A percentile compares a stretch with the other conserved stretches of the same genome.
Conservation (phyloP, 192 early-diverging fungal genomes). For the Geranomyces variabilis region DNA sequence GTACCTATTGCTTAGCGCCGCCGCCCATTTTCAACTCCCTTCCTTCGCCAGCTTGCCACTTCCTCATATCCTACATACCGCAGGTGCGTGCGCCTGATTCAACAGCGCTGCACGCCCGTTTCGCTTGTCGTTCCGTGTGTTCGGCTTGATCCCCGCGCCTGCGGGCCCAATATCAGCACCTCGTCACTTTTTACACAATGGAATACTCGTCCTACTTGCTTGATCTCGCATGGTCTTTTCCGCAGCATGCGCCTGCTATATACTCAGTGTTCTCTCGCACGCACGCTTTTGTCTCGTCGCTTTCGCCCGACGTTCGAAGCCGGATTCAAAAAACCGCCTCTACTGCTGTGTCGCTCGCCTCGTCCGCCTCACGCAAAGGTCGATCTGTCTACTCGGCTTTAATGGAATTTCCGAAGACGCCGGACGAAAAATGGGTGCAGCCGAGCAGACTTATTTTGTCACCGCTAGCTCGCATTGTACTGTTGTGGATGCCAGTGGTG, state of each 20-base stretch:
- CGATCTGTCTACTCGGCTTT: constrained; percentile 5
- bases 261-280: background rate
- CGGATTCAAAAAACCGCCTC: background rate
- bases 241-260: background rate
- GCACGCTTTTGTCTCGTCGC: constrained; percentile 12
- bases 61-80: too few relatives aligned
- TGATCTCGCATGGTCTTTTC: constrained; percentile 21
- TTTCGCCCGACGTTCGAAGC: constrained; percentile 23
- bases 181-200: background rate
- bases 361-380: background rate
- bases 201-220: constrained; percentile 1
- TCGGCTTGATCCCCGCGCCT: too few relatives aligned
- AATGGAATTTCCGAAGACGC: constrained; percentile 10
- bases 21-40: too few relatives aligned
- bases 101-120: too few relatives aligned
- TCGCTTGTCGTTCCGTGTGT: too few relatives aligned
- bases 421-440: constrained; percentile 14
- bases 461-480: constrained; percentile 21
- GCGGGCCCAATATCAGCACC: too few relatives aligned
- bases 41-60: too few relatives aligned
- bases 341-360: background rate
- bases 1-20: too few relatives aligned
- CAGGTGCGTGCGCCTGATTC: too few relatives aligned
- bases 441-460: constrained; percentile 20
- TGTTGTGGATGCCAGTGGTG: constrained; percentile 20